Evolutionary conservation across 139 green algal genomes (phyloP), one percentile per base, ranked within the genome.

Genomic region (Eudorina sp.): DNA sequence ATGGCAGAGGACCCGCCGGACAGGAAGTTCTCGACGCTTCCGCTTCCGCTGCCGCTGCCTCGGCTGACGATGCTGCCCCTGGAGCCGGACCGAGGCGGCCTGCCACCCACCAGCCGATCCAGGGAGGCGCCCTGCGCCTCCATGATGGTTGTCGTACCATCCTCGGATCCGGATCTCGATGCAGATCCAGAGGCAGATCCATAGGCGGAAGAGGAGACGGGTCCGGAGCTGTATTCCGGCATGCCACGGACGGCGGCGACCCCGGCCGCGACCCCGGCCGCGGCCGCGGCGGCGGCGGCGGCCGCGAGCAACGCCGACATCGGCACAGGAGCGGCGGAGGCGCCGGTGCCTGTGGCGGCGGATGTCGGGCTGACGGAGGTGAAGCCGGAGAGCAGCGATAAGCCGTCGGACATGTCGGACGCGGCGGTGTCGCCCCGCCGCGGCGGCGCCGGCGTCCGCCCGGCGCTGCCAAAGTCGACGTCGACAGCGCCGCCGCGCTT

Each of bases 71-170:
- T 31, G 51, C 31, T 23, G 31, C 36, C 48, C 0, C 51, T 14
- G 73, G 7, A 5, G 23, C 69, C 23, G 70, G 45, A 46, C 1
- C 45, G 6, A 23, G 73, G 45, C 73, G 34, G 73, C 48, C 53
- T 60, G 25, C 78, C 66, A 34, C 34, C 55, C 38, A 53, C 55
- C 19, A 73, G 21, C 2, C 38, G 27, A 16, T 73, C 77, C 55
- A 73, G 36, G 36, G 38, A 41, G 38, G 38, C 78, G 23, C 78
- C 78, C 27, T 45, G 45, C 36, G 55, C 78, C 76, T 84, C 76
- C 76, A 84, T 72, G 21, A 84, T 18, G n/a, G n/a, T n/a, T n/a
- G n/a, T n/a, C n/a, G n/a, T 58, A 13, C 66, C 66, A 46, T 75
- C 66, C 9, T 75, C 66, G 38, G 66, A 75, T 19, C 66, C 66